Conservation (phyloP, 2,329 filamentous ascomycete genomes). For the Trichoderma sp. region DNA sequence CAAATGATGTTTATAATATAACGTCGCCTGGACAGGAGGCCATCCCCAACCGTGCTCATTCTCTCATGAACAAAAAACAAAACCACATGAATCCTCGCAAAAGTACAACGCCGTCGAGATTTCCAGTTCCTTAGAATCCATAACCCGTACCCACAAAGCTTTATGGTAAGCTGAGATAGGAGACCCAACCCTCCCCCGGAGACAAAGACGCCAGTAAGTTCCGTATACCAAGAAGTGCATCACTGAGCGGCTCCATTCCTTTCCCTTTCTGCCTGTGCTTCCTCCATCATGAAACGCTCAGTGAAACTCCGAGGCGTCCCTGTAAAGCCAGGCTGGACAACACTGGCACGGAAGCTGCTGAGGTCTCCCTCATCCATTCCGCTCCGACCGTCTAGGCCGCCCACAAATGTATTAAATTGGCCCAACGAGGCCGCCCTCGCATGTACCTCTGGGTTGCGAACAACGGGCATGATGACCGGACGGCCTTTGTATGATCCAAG, state of each 20-base stretch:
- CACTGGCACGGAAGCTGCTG: constrained; percentile 43
- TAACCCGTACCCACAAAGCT: constrained; percentile 23
- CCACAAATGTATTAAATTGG: constrained; percentile 50
- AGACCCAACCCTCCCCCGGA: constrained; percentile 22
- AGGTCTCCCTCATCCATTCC: constrained; percentile 47
- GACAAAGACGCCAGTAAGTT: constrained; percentile 26
- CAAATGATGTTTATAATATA: background rate
- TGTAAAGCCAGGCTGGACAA: constrained; percentile 39
- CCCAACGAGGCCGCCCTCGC: constrained; percentile 48
- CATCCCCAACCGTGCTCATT: background rate
- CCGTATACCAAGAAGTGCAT: constrained; percentile 12
- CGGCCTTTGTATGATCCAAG: constrained; percentile 55
- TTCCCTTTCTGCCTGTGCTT: constrained; percentile 36
- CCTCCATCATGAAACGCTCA: constrained; percentile 49
- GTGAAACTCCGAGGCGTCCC: constrained; percentile 48
- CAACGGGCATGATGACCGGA: constrained; percentile 51
- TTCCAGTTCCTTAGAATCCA: constrained; percentile 25
- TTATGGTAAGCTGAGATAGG: constrained; percentile 22
- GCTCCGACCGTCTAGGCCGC: constrained; percentile 50
- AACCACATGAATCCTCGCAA: constrained; percentile 5
- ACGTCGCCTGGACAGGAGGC: background rate
- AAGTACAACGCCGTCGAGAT: constrained; percentile 32
- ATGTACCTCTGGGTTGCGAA: constrained; percentile 48
- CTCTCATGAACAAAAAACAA: background rate
- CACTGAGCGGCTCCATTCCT: constrained; percentile 24